phyloP scores from a whole-genome alignment of 2,329 filamentous ascomycete species.

The Sporothrix phasma region DNA sequence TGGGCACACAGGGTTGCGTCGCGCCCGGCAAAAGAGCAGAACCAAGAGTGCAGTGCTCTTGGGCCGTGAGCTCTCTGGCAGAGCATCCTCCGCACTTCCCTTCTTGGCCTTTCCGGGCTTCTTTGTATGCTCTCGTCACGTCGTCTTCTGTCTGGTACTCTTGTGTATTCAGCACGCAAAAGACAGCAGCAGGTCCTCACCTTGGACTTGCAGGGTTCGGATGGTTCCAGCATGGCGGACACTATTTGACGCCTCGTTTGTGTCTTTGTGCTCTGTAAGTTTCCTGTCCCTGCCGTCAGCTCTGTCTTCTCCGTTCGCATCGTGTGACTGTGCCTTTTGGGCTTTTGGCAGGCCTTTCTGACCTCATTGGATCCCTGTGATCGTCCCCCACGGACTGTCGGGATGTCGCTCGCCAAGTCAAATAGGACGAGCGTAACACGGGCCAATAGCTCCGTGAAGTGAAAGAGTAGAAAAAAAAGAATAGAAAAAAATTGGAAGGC shows the following conservation, averaged over 20 bases:
- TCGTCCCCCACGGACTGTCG: not conserved
- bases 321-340: not conserved
- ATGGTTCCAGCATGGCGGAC: not conserved
- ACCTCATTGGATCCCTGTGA: not conserved
- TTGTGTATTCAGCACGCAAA: no score
- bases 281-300: not conserved
- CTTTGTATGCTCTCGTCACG: not conserved
- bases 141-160: not conserved
- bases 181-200: not conserved
- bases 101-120: not conserved
- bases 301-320: not conserved
- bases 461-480: not conserved
- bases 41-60: not conserved
- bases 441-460: no score
- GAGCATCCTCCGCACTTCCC: not conserved
- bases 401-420: not conserved
- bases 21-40: not conserved
- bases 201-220: not conserved
- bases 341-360: not conserved
- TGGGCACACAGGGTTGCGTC: not conserved
- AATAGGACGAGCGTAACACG: not conserved
- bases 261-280: not conserved
- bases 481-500: not conserved
- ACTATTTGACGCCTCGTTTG: slow-evolving; percentile 2
- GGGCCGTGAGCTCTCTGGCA: not conserved